These are phyloP conservation scores for Cylindrodendrum hubeiense DNA, from an alignment of 2,329 filamentous ascomycete genomes.

Conservation along the genomic window DNA sequence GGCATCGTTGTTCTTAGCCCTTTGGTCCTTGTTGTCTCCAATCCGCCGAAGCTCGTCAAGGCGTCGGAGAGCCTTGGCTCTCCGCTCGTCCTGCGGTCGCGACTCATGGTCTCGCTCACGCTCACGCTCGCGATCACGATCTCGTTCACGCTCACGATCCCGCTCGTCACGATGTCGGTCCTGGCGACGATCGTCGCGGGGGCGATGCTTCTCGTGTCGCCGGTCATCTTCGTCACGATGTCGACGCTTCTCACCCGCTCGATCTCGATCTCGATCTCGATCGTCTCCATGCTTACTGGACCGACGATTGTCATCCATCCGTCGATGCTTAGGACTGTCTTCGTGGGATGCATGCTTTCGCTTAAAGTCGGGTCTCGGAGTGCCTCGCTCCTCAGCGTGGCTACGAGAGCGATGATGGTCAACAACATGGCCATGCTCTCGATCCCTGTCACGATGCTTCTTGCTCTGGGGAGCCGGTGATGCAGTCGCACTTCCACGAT, in stretches of 20 bases:
- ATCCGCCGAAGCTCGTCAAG: conserved; percentile 59
- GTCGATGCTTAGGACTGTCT: conserved; percentile 59
- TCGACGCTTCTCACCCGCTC: conserved; percentile 41
- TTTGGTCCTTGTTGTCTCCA: conserved; percentile 63
- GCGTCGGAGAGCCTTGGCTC: conserved; percentile 55
- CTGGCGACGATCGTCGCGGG: conserved; percentile 38
- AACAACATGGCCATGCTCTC: conserved; percentile 58
- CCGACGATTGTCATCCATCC: conserved; percentile 55
- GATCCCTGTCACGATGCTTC: conserved; percentile 62
- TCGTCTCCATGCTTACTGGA: conserved; percentile 53
- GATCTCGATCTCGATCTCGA: conserved; percentile 53
- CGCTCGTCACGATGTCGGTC: conserved; percentile 36
- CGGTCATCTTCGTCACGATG: conserved; percentile 36
- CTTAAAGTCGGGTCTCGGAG: conserved; percentile 68
- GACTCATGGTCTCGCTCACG: conserved; percentile 41
- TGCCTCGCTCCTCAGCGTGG: conserved; percentile 63
- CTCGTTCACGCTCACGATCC: conserved; percentile 39
- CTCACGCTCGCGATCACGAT: conserved; percentile 41
- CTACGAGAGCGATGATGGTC: conserved; percentile 65
- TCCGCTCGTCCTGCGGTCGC: conserved; percentile 55
- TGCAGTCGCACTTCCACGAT: conserved; percentile 75
- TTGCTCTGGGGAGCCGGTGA: conserved; percentile 73
- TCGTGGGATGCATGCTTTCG: conserved; percentile 69
- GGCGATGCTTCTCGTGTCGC: conserved; percentile 44
- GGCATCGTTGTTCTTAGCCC: conserved; percentile 58